Base-by-base conservation (phyloP, 805 yeast species). In the Saccharomycopsis schoenii region DNA sequence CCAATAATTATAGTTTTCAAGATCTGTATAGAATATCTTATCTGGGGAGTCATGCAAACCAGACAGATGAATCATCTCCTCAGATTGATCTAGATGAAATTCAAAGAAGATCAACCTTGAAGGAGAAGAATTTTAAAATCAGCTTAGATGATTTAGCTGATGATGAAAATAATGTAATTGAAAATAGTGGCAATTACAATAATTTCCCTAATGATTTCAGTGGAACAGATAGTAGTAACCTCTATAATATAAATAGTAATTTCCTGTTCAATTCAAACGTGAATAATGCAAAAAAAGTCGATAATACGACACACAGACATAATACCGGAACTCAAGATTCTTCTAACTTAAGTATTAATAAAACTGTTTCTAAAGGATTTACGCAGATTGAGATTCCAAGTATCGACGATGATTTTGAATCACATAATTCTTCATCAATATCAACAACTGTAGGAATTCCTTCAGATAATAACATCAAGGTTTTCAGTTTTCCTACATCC, bases 381-480 rank as follows among this genome's bases (percentile, higher is more conserved):
- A 58, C 51, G n/a, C 64, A 61, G 43, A 61, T 61, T 24, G 64
- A 59, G 37, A 61, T 61, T 39, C 64, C 64, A 14, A 61, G 57
- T 36, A 56, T 61, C 34, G 64, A 61, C 21, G 62, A 61, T 21
- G 52, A 47, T 47, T 24, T 47, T 21, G 52, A 47, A 21, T 15
- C 34, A 2, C 52, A 19, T 12, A 47, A 47, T 47, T 47, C 25
- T 10, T 47, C 52, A 24, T 47, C 52, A 47, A 47, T 4, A 19
- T 5, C 52, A 10, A 55, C 17, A 21, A 12, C 25, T 17, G 19
- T 11, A 29, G 19, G 10, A n/a, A 54, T 39, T 34, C n/a, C 56
- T 21, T 25, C 39, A 10, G 37, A 39, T 54, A 42, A 17, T 42
- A 55, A 24, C 19, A 43, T 58, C 8, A 6, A 39, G 2, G 59